phyloP scores from a whole-genome alignment of 23 red algal genomes.

The Gracilariopsis chorda region DNA sequence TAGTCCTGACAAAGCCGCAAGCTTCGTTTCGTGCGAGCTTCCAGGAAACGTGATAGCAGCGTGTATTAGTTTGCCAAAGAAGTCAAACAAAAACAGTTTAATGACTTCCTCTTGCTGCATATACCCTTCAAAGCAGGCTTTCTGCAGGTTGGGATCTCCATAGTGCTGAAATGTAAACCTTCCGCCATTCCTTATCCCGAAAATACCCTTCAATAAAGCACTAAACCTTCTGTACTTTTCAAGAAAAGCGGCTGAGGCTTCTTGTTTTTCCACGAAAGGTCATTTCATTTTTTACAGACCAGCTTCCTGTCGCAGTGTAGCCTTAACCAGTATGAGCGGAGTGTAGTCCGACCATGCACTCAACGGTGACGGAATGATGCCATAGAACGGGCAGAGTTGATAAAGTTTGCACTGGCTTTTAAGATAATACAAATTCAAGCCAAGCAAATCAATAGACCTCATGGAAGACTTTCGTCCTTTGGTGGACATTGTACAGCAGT shows the following conservation, averaged over 20 bases:
- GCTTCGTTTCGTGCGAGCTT: constrained; percentile 24
- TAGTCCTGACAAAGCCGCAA: not conserved
- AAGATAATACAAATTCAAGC: not conserved
- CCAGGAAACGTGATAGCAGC: constrained; percentile 20
- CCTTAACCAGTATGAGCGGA: not conserved
- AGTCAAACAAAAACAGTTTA: constrained; percentile 9
- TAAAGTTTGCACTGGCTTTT: not conserved
- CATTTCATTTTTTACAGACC: not conserved
- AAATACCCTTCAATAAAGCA: constrained; percentile 4
- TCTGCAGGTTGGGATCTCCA: not conserved
- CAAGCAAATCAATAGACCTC: not conserved
- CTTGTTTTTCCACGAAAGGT: not conserved
- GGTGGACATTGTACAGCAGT: not conserved
- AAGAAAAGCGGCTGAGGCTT: not conserved
- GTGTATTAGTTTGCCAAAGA: constrained; percentile 2
- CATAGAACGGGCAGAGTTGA: not conserved
- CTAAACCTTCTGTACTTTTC: not conserved
- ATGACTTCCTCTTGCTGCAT: not conserved
- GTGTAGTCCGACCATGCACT: not conserved
- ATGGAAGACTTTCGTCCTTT: not conserved
- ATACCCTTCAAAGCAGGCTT: constrained; percentile 12
- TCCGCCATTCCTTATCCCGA: constrained; percentile 4
- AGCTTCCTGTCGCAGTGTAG: not conserved
- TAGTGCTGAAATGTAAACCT: not conserved
- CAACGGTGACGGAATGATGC: not conserved